Percentiles rank a stretch among this genome's conserved stretches.
Evolutionary conservation across 2,329 filamentous ascomycete genomes (phyloP).

Genomic region (Nemania sp.): DNA sequence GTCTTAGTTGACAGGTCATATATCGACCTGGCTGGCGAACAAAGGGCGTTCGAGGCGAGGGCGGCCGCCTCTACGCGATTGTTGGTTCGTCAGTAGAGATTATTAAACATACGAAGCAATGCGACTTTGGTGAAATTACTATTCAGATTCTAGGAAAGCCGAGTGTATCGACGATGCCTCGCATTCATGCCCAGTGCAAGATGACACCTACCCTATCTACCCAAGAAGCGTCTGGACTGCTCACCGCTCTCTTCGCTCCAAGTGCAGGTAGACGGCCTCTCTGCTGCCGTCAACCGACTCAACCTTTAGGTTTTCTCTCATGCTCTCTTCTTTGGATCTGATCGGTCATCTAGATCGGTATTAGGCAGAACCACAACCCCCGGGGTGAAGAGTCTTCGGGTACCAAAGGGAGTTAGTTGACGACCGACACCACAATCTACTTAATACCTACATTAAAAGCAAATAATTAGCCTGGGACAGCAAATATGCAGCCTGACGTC

Average conservation of each 20-base stretch:
- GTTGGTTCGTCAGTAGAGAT: constrained; percentile 11
- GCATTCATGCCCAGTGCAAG: constrained; percentile 37
- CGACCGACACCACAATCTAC: constrained; percentile 29
- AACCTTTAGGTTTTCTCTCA: constrained; percentile 21
- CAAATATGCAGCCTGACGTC: constrained; percentile 43
- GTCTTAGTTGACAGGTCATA: constrained; percentile 39
- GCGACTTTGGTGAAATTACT: constrained; percentile 20
- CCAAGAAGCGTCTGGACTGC: constrained; percentile 27
- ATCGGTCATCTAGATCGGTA: constrained; percentile 26
- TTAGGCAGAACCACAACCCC: constrained; percentile 30
- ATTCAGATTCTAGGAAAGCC: constrained; percentile 1
- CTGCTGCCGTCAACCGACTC: constrained; percentile 43
- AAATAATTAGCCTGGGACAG: constrained; percentile 29
- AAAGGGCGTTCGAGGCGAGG: constrained; percentile 28
- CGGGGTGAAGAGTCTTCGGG: constrained; percentile 29
- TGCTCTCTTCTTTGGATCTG: constrained; percentile 17
- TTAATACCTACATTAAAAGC: constrained; percentile 27
- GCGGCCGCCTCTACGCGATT: constrained; percentile 19
- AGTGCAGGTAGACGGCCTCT: constrained; percentile 26
- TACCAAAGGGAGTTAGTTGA: constrained; percentile 34
- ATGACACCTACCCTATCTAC: constrained; percentile 22
- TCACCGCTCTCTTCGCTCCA: constrained; percentile 38
- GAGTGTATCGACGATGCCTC: constrained; percentile 33
- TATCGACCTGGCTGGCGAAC: constrained; percentile 31
- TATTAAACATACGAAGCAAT: constrained; percentile 26